Conservation (phyloP, 176 grass and related monocot species). For the Eleusine coracana region DNA sequence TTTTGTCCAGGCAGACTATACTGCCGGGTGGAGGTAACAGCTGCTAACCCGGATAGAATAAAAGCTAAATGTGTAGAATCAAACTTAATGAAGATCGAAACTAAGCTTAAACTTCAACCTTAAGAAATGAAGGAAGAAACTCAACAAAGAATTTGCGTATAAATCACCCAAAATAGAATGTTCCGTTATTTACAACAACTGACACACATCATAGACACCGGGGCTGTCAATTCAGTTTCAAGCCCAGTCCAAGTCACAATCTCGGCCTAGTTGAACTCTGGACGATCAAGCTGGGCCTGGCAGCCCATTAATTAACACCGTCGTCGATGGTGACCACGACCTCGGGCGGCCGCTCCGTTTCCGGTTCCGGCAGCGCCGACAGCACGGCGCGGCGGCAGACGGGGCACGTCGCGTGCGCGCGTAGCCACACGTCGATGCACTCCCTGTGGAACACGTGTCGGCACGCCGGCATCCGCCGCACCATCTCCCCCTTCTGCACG, state of each 20-base stretch:
- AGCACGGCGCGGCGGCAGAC: slow-evolving; percentile 43
- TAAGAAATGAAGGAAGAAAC: neutral
- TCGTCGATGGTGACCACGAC: neutral
- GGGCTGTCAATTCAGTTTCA: neutral
- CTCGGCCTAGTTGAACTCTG: neutral
- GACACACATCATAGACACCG: neutral
- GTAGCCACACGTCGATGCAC: slow-evolving; percentile 58
- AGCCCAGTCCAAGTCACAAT: neutral
- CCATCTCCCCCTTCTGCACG: slow-evolving; percentile 41
- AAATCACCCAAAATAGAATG: neutral
- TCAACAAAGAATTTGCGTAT: neutral
- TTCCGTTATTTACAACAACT: neutral
- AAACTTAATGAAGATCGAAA: neutral
- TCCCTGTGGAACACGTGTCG: slow-evolving; percentile 53
- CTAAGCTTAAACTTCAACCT: neutral
- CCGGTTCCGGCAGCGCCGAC: neutral
- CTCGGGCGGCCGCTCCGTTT: slow-evolving; percentile 13
- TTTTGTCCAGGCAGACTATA: no score
- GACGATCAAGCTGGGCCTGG: neutral
- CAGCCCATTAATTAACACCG: neutral
- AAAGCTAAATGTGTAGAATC: no score
- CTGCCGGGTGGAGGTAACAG: no score
- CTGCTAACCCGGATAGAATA: no score
- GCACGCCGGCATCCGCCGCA: slow-evolving; percentile 49
- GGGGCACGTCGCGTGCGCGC: slow-evolving; percentile 44